Evolutionary conservation across 495 filamentous ascomycete species (phyloP).

Genomic region (Penicillium chermesinum): DNA sequence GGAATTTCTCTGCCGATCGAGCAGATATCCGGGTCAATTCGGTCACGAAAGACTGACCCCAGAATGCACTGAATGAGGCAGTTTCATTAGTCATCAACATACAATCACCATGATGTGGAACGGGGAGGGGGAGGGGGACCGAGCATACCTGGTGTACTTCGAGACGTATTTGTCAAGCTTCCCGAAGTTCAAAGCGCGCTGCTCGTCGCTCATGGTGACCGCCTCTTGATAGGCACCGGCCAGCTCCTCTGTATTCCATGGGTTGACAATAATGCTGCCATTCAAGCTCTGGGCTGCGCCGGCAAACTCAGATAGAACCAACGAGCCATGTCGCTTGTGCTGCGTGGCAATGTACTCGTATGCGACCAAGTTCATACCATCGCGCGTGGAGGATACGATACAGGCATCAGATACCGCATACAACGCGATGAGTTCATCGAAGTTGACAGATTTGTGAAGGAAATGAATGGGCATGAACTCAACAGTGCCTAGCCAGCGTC

Average conservation of each 20-base stretch:
- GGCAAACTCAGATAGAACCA: slow-evolving; percentile 94
- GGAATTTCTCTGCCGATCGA: slow-evolving; percentile 40
- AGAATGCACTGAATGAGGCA: slow-evolving; percentile 78
- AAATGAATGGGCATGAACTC: slow-evolving; percentile 99
- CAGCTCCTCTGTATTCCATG: slow-evolving; percentile 95
- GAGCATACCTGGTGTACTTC: slow-evolving; percentile 78
- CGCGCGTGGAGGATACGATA: slow-evolving; percentile 90
- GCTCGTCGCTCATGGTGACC: slow-evolving; percentile 86
- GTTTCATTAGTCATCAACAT: too few species aligned
- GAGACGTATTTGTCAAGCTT: slow-evolving; percentile 92
- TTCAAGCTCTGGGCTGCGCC: slow-evolving; percentile 91
- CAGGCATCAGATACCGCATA: slow-evolving; percentile 94
- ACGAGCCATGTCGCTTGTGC: slow-evolving; percentile 76
- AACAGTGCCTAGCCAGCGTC: slow-evolving; percentile 57
- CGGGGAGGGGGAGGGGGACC: too few species aligned
- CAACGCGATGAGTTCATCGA: slow-evolving; percentile 87
- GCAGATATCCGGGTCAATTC: slow-evolving; percentile 71
- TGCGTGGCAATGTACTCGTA: slow-evolving; percentile 97
- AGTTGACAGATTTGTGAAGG: slow-evolving; percentile 88
- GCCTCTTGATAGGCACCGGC: slow-evolving; percentile 90
- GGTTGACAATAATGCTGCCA: slow-evolving; percentile 89
- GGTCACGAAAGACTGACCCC: slow-evolving; percentile 89
- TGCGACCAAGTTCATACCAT: slow-evolving; percentile 98
- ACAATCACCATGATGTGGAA: too few species aligned
- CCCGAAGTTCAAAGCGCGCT: slow-evolving; percentile 75